phyloP scores from a whole-genome alignment of 2,329 filamentous ascomycete species.

The Talaromyces pinophilus region DNA sequence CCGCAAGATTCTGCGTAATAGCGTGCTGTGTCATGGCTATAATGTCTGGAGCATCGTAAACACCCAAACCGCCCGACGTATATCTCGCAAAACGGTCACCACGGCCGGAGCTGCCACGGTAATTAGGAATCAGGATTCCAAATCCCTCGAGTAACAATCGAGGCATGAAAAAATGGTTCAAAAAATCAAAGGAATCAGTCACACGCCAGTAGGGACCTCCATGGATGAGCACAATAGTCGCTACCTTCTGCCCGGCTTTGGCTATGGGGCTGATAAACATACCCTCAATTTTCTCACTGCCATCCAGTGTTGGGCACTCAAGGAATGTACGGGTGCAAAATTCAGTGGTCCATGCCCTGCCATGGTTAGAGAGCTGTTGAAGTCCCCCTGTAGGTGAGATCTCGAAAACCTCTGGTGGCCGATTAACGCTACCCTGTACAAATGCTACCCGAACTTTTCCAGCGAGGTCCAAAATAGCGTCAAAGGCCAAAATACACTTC shows the following conservation, averaged over 20 bases:
- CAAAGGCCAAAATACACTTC: conserved; percentile 12
- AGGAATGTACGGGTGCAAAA: conserved; percentile 2
- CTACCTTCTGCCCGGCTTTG: not conserved
- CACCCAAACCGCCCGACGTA: conserved; percentile 6
- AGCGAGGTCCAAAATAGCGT: not conserved
- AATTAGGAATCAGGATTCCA: conserved; percentile 14
- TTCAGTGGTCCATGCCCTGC: conserved; percentile 6
- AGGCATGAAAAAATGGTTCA: conserved; percentile 17
- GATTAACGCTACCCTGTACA: conserved; percentile 13
- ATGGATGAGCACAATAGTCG: conserved; percentile 14
- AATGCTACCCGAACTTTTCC: not conserved
- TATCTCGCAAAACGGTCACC: conserved; percentile 16
- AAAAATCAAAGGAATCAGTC: conserved; percentile 13
- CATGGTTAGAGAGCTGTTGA: conserved; percentile 14
- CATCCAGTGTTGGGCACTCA: conserved; percentile 12
- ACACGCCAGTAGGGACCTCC: conserved; percentile 15
- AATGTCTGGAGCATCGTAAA: conserved; percentile 16
- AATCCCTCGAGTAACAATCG: conserved; percentile 11
- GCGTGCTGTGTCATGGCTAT: conserved; percentile 16
- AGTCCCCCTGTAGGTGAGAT: not conserved
- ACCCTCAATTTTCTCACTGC: conserved; percentile 15
- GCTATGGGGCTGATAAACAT: conserved; percentile 11
- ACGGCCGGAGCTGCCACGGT: conserved; percentile 15
- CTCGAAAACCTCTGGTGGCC: conserved; percentile 12
- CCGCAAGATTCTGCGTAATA: conserved; percentile 9